Evolutionary conservation across 2,329 filamentous ascomycete species (phyloP).

Genomic region (Zymoseptoria crescenta): DNA sequence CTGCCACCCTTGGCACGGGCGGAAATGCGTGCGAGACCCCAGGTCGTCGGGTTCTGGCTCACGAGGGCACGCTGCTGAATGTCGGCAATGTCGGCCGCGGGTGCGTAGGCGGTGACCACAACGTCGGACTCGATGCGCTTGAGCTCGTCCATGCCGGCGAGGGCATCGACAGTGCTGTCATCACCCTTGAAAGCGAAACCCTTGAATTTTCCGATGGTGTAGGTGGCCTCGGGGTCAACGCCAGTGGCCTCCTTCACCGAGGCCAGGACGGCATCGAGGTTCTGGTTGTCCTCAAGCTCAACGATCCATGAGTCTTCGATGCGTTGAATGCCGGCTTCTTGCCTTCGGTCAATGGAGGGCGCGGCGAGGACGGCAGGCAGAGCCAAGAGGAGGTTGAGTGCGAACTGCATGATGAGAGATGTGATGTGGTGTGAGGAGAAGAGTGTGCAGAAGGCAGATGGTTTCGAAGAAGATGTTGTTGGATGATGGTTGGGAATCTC

Average conservation of each 20-base stretch:
- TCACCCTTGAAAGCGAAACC: conserved; percentile 32
- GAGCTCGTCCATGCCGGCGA: conserved; percentile 25
- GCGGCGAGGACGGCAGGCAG: conserved; percentile 14
- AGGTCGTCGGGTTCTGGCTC: conserved; percentile 15
- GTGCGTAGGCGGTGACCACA: conserved; percentile 27
- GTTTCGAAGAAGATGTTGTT: not conserved
- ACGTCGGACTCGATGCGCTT: conserved; percentile 36
- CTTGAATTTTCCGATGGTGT: conserved; percentile 31
- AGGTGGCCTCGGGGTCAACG: conserved; percentile 22
- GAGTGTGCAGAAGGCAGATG: not conserved
- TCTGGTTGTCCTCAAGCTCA: conserved; percentile 10
- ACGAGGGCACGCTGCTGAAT: conserved; percentile 8
- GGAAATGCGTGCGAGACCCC: conserved; percentile 19
- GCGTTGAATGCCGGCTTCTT: conserved; percentile 7
- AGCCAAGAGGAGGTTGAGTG: conserved; percentile 14
- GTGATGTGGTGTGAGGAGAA: not conserved
- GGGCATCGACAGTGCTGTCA: conserved; percentile 26
- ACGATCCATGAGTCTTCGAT: conserved; percentile 18
- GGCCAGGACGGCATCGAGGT: conserved; percentile 7
- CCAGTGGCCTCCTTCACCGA: conserved; percentile 8
- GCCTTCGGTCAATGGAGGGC: conserved; percentile 14
- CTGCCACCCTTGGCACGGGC: conserved; percentile 17
- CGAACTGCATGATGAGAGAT: conserved; percentile 12
- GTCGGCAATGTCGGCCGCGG: conserved; percentile 2
- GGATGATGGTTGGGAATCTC: not conserved